Percentiles rank a stretch among this genome's conserved stretches.
phyloP scores from a whole-genome alignment of 768 basidiomycete genomes.

The Lactarius psammicola region DNA sequence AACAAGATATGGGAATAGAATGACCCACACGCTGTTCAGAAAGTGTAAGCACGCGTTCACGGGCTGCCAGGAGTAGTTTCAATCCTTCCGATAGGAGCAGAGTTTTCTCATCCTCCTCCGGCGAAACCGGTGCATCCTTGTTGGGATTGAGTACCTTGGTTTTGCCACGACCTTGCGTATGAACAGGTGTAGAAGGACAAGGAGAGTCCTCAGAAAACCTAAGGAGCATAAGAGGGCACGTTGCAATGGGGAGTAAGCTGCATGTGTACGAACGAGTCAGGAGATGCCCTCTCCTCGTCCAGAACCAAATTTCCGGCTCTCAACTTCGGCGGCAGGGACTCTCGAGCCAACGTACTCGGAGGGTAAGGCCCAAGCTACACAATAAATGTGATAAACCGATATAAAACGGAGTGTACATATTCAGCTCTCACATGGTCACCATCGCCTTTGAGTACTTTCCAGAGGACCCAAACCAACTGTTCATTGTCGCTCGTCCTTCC shows the following conservation, averaged over 20 bases:
- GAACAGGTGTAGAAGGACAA: neutral
- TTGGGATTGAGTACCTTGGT: neutral
- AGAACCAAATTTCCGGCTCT: conserved; percentile 68
- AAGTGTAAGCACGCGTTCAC: conserved; percentile 69
- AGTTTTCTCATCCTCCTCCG: conserved; percentile 56
- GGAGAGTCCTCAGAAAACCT: conserved; percentile 1
- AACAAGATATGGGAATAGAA: conserved; percentile 8
- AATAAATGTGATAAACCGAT: conserved; percentile 21
- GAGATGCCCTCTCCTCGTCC: conserved; percentile 47
- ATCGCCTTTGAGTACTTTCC: conserved; percentile 83
- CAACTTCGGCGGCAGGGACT: conserved; percentile 73
- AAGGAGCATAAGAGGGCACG: neutral
- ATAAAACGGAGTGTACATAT: conserved; percentile 4
- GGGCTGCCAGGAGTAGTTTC: conserved; percentile 65
- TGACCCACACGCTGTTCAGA: conserved; percentile 67
- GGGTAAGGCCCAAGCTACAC: conserved; percentile 80
- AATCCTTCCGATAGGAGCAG: conserved; percentile 61
- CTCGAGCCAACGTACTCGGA: conserved; percentile 68
- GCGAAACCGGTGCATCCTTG: conserved; percentile 34
- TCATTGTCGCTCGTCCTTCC: conserved; percentile 60
- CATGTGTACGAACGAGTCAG: conserved; percentile 16
- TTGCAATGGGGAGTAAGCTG: no score
- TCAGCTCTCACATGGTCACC: conserved; percentile 67
- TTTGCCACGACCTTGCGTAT: neutral
- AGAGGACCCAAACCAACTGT: conserved; percentile 81